These are phyloP conservation scores for Brassica rapa DNA, from an alignment of 345 rosid species.

Conservation along the genomic window DNA sequence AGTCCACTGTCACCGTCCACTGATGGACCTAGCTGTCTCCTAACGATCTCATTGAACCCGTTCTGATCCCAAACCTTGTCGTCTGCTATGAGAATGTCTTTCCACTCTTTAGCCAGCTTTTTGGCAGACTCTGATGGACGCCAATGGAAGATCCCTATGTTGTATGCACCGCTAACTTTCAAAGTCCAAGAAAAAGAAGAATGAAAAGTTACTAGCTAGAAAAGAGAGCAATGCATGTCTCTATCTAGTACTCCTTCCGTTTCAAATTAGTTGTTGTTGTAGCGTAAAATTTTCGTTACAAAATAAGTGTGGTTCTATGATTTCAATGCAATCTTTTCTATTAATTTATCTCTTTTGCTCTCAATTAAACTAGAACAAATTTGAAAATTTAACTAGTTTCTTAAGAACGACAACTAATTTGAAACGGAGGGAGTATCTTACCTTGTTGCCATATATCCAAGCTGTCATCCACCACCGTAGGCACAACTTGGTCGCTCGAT, in stretches of 20 bases:
- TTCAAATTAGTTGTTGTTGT: too few relatives aligned
- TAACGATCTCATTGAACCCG: slow-evolving; percentile 86
- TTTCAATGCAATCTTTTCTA: too few relatives aligned
- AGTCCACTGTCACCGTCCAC: slow-evolving; percentile 77
- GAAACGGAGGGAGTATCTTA: slow-evolving; percentile 25
- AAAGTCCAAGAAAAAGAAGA: slow-evolving; percentile 22
- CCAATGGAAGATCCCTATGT: slow-evolving; percentile 98
- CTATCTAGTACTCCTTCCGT: background rate
- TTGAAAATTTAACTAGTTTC: too few relatives aligned
- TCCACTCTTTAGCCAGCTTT: slow-evolving; percentile 92
- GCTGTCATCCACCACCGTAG: slow-evolving; percentile 93
- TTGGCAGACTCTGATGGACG: slow-evolving; percentile 82
- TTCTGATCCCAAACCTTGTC: slow-evolving; percentile 98
- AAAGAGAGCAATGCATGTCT: background rate
- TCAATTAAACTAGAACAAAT: too few relatives aligned
- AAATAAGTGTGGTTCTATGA: too few relatives aligned
- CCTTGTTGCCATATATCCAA: slow-evolving; percentile 97
- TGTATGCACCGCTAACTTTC: slow-evolving; percentile 85
- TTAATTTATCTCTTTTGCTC: too few relatives aligned
- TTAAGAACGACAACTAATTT: too few relatives aligned
- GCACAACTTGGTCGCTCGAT: slow-evolving; percentile 91
- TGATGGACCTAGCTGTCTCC: slow-evolving; percentile 86
- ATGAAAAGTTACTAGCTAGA: slow-evolving; percentile 16
- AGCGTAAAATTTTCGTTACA: too few relatives aligned
- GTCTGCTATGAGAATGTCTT: slow-evolving; percentile 80